Percentiles rank a stretch among this genome's conserved stretches.
Evolutionary conservation across 768 basidiomycete genomes (phyloP).

Genomic region (Rubroboletus satanas): DNA sequence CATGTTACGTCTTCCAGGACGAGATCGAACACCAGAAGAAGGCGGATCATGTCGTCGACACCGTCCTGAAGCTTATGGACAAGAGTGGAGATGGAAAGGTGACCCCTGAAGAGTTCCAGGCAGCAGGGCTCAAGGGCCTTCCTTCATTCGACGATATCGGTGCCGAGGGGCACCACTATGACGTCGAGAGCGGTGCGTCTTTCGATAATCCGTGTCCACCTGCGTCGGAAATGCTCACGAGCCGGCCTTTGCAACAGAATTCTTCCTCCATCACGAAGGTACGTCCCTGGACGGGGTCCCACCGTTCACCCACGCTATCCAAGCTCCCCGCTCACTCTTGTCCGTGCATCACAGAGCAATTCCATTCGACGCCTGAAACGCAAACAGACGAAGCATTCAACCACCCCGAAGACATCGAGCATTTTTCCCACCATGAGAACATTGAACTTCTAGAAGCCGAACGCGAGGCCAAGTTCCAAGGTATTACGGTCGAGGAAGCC

Average conservation of each 20-base stretch:
- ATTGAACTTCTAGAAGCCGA: slow-evolving; percentile 85
- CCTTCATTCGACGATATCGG: slow-evolving; percentile 83
- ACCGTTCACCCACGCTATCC: too few relatives aligned
- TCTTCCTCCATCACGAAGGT: slow-evolving; percentile 98
- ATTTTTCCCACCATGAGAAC: slow-evolving; percentile 82
- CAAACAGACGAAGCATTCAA: slow-evolving; percentile 94
- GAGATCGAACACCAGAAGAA: slow-evolving; percentile 78
- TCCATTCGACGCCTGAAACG: slow-evolving; percentile 94
- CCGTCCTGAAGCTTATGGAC: slow-evolving; percentile 70
- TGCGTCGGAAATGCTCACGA: background rate
- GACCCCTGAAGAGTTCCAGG: slow-evolving; percentile 65
- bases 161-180: slow-evolving; percentile 92
- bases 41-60: slow-evolving; percentile 70
- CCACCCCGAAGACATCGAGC: slow-evolving; percentile 91
- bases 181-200: slow-evolving; percentile 77
- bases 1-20: slow-evolving; percentile 41
- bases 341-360: slow-evolving; percentile 57
- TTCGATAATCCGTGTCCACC: background rate
- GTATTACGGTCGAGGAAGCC: slow-evolving; percentile 73
- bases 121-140: slow-evolving; percentile 67
- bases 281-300: slow-evolving; percentile 6
- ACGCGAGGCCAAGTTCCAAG: slow-evolving; percentile 80
- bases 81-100: slow-evolving; percentile 69
- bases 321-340: background rate
- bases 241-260: slow-evolving; percentile 47